These are phyloP conservation scores for Knoxdaviesia proteae DNA, from an alignment of 2,329 filamentous ascomycete species.

Conservation along the genomic window DNA sequence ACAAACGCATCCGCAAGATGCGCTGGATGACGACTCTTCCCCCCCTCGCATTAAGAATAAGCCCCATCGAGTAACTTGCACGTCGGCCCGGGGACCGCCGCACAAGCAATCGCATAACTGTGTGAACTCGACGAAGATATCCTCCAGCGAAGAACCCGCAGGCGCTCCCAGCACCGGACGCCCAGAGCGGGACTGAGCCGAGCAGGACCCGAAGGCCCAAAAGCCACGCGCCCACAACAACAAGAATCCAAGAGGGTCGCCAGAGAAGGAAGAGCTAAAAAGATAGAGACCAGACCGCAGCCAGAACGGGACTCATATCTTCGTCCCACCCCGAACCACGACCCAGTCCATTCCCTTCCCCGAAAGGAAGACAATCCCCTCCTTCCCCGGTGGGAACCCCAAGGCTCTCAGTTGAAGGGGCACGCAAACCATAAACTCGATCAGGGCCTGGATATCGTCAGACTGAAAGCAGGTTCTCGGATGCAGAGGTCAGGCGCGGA, in stretches of 20 bases:
- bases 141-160: conserved; percentile 16
- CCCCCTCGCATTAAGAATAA: conserved; percentile 99
- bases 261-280: conserved; percentile 12
- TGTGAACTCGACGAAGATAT: conserved; percentile 74
- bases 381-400: too few relatives aligned
- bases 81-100: conserved; percentile 15
- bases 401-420: too few relatives aligned
- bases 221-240: conserved; percentile 2
- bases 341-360: too few relatives aligned
- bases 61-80: conserved; percentile 96
- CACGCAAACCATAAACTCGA: too few relatives aligned
- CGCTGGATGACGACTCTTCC: conserved; percentile 11
- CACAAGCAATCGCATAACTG: conserved; percentile 93
- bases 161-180: conserved; percentile 10
- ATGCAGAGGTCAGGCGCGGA: conserved; percentile 19
- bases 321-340: conserved; percentile 35
- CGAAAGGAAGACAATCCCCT: conserved; percentile 9
- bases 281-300: conserved; percentile 1
- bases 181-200: conserved; percentile 4
- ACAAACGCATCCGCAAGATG: conserved; percentile 7
- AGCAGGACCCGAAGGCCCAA: conserved; percentile 1
- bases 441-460: too few relatives aligned
- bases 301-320: conserved; percentile 61
- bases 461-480: not conserved
- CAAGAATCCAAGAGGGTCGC: conserved; percentile 5